These are phyloP conservation scores for Solanum pinnatisectum DNA, from an alignment of 257 asterid species.

Conservation along the genomic window DNA sequence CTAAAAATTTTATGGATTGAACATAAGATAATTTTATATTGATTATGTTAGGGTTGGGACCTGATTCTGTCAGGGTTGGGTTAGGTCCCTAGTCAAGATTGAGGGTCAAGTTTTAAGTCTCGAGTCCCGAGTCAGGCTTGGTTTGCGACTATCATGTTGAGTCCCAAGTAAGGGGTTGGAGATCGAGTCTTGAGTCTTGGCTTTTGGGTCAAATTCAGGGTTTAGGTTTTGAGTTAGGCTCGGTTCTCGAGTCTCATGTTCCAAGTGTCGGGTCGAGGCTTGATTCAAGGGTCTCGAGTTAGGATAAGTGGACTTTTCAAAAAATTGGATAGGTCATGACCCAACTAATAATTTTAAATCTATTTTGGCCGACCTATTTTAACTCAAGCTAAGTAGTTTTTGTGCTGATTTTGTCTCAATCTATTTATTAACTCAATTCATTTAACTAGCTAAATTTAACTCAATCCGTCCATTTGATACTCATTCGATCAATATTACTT, in stretches of 20 bases:
- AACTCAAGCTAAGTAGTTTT: not conserved
- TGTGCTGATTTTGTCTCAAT: not conserved
- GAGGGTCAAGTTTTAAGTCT: not conserved
- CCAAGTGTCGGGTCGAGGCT: not conserved
- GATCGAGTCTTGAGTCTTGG: not conserved
- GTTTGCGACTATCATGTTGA: not conserved
- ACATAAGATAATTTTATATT: not conserved
- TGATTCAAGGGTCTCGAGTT: not conserved
- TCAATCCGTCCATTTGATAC: not conserved
- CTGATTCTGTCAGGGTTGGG: no score
- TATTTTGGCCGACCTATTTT: not conserved
- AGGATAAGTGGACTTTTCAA: not conserved
- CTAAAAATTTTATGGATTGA: not conserved
- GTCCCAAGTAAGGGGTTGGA: not conserved
- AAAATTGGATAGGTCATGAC: not conserved
- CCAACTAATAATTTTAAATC: not conserved
- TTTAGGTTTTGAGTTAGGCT: not conserved
- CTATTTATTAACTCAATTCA: not conserved
- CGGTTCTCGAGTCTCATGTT: not conserved
- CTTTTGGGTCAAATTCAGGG: no score
- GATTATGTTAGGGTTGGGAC: no score
- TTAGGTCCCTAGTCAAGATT: not conserved
- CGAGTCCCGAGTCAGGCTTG: not conserved
- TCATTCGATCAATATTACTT: not conserved
- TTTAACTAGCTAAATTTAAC: not conserved